These are phyloP conservation scores for Colletotrichum sp. DNA, from an alignment of 2,329 filamentous ascomycete species.

Conservation along the genomic window DNA sequence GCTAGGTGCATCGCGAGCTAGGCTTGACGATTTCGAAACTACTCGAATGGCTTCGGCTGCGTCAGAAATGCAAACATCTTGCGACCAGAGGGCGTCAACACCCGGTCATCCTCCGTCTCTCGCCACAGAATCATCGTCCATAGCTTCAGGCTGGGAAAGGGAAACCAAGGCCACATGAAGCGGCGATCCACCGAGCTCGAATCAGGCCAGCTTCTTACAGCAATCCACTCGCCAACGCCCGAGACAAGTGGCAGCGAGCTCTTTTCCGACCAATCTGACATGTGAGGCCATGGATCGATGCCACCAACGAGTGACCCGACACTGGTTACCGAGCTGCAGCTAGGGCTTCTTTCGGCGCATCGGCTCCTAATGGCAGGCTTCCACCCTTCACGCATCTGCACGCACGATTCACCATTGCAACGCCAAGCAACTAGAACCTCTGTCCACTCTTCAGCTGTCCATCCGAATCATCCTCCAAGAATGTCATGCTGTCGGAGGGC, in stretches of 20 bases:
- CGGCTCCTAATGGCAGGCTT: neutral
- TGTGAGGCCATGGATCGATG: neutral
- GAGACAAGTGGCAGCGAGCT: neutral
- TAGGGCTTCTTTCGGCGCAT: neutral
- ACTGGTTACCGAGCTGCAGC: neutral
- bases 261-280: neutral
- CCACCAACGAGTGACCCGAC: neutral
- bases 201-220: neutral
- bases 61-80: neutral
- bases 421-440: neutral
- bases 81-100: neutral
- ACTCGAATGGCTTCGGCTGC: neutral
- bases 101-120: neutral
- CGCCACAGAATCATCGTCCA: neutral
- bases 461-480: neutral
- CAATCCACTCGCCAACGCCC: neutral
- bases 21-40: neutral
- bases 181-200: neutral
- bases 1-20: neutral
- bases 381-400: neutral
- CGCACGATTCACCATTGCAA: neutral
- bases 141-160: neutral
- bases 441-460: neutral
- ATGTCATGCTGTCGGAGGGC: neutral
- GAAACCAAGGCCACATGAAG: neutral